phyloP scores from a whole-genome alignment of 176 grass and related monocot genomes.

The Avena sativa region DNA sequence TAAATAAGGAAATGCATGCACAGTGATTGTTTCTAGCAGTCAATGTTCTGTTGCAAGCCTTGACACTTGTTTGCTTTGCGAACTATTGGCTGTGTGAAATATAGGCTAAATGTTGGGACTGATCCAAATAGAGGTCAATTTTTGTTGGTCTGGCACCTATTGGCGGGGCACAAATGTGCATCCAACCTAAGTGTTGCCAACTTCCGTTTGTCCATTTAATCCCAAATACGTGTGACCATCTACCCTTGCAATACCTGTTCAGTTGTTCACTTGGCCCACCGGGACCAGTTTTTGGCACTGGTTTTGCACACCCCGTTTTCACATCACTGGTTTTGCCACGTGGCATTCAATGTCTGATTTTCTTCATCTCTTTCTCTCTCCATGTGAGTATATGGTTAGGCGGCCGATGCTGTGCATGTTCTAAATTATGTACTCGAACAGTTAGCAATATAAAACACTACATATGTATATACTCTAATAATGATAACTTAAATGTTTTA shows the following conservation, averaged over 20 bases:
- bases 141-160: constrained; percentile 1
- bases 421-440: neutral
- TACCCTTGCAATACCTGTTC: neutral
- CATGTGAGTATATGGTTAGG: neutral
- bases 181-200: neutral
- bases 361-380: constrained; percentile 5
- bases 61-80: neutral
- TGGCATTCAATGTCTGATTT: neutral
- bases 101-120: neutral
- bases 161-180: neutral
- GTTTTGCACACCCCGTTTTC: neutral
- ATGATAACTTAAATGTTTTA: constrained; percentile 29
- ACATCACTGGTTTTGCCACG: constrained; percentile 1
- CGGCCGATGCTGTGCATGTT: neutral
- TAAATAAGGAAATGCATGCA: constrained; percentile 9
- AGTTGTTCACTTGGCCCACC: neutral
- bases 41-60: neutral
- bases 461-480: neutral
- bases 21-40: neutral
- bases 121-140: constrained; percentile 2
- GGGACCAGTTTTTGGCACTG: constrained; percentile 1
- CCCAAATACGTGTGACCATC: neutral
- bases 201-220: neutral
- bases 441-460: neutral
- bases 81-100: neutral